Conservation (phyloP, 116 monocot species). For the Zostera marina region DNA sequence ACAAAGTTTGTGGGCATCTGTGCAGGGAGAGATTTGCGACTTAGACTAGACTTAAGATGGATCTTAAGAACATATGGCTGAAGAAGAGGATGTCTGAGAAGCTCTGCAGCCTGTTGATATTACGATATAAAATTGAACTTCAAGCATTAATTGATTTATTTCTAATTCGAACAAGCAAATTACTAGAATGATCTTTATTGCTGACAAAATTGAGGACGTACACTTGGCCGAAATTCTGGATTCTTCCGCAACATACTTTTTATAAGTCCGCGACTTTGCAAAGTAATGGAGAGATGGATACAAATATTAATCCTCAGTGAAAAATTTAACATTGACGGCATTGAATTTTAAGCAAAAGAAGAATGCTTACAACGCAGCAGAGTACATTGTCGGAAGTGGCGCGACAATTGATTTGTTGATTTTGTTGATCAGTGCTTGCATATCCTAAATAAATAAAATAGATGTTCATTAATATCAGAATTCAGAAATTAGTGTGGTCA, state of each 20-base stretch:
- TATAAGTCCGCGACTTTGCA: conserved; percentile 65
- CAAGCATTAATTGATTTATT: too few species aligned
- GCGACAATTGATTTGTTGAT: conserved; percentile 86
- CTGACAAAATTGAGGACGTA: conserved; percentile 14
- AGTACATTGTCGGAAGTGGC: conserved; percentile 74
- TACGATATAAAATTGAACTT: neutral
- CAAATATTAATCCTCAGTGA: neutral
- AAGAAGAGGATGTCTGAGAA: conserved; percentile 76
- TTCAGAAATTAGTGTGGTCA: neutral
- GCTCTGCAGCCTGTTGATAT: conserved; percentile 56
- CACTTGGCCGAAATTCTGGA: conserved; percentile 89
- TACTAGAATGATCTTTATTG: too few species aligned
- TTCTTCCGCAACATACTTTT: conserved; percentile 95
- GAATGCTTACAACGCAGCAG: conserved; percentile 65
- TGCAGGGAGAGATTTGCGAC: conserved; percentile 32
- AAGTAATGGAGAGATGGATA: neutral
- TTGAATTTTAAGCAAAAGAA: neutral
- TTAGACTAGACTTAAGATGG: conserved; percentile 42
- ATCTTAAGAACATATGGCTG: conserved; percentile 80
- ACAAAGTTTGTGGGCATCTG: conserved; percentile 12
- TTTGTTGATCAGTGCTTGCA: conserved; percentile 92
- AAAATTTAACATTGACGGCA: neutral
- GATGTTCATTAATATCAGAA: neutral
- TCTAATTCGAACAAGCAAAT: too few species aligned
- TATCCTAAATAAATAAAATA: conserved; percentile 35